Evolutionary conservation across 176 grass and related monocot species (phyloP), one percentile per base, ranked within the genome.

Genomic region (Stipa capillata): DNA sequence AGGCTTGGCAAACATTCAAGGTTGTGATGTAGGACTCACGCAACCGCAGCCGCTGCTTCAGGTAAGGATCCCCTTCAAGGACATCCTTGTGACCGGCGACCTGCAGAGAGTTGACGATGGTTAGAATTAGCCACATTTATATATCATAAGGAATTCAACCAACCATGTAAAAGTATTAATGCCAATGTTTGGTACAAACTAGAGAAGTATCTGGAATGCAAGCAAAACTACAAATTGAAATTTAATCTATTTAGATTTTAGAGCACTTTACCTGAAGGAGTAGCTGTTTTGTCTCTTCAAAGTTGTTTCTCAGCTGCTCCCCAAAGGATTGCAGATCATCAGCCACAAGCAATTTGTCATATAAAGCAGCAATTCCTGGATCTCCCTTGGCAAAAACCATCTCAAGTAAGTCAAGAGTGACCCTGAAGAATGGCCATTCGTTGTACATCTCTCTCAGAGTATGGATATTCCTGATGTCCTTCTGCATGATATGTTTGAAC

Each of bases 321-420:
- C 96, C 96, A 40, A 99, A 95, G 35, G 87, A 39, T 52, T 81
- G 81, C 78, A 99, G 66, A 73, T 93, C 96, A 8, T 91, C 85
- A 27, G 88, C 72, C 57, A 99, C 96, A 48, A 99, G 82, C 81
- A 99, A 68, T 85, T 90, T 99, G 82, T 99, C 96, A 37, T 99
- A 99, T 10, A 99, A 71, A 60, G 92, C 80, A 57, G 96, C 92
- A 48, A 99, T 99, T 34, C 90, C 92, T 5, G 96, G 96, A 87
- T 99, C 92, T 85, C 96, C 96, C 82, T 99, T 99, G 59, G 96
- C 96, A 21, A 99, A 99, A 86, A 99, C 96, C 96, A 99, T 99
- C 86, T 99, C 96, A 82, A 99, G 77, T 79, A 99, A 89, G 78
- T 99, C 96, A 67, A 99, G 70, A 43, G 96, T 99, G 79, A 99